Conservation (phyloP, 2,329 filamentous ascomycete genomes). For the Blastomyces emzantsi region DNA sequence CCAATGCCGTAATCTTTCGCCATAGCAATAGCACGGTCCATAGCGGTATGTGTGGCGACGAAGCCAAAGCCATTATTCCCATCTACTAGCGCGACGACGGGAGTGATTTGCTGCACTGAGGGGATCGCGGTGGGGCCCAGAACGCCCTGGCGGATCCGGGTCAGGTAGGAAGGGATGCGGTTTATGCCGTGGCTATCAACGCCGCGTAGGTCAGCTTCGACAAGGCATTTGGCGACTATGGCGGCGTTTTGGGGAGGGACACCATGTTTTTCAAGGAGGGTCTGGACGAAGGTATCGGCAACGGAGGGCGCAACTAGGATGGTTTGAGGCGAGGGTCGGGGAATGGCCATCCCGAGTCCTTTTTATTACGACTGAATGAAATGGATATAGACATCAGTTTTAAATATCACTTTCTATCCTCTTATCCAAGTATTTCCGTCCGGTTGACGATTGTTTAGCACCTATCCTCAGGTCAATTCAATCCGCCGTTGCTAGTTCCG, state of each 20-base stretch:
- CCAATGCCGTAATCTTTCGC: conserved; percentile 60
- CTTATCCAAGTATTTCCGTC: neutral
- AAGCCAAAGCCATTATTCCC: conserved; percentile 69
- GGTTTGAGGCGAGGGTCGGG: neutral
- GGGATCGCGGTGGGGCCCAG: conserved; percentile 55
- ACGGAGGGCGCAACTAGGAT: conserved; percentile 20
- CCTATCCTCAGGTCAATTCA: no score
- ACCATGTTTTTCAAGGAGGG: conserved; percentile 52
- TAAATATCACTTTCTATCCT: neutral
- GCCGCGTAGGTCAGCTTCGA: conserved; percentile 66
- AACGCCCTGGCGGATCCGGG: conserved; percentile 60
- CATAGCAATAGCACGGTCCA: conserved; percentile 58
- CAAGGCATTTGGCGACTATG: conserved; percentile 58
- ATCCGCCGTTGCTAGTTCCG: neutral
- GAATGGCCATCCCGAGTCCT: neutral
- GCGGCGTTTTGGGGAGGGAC: conserved; percentile 51
- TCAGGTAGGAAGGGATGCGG: conserved; percentile 68
- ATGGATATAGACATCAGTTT: neutral
- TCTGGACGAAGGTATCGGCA: conserved; percentile 41
- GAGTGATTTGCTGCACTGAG: conserved; percentile 53
- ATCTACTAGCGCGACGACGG: conserved; percentile 59
- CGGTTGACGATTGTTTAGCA: neutral
- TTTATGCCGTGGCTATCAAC: conserved; percentile 74
- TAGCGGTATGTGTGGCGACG: conserved; percentile 56
- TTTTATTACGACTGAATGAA: neutral